phyloP scores from a whole-genome alignment of 2,329 filamentous ascomycete species.

The Colletotrichum costaricense region DNA sequence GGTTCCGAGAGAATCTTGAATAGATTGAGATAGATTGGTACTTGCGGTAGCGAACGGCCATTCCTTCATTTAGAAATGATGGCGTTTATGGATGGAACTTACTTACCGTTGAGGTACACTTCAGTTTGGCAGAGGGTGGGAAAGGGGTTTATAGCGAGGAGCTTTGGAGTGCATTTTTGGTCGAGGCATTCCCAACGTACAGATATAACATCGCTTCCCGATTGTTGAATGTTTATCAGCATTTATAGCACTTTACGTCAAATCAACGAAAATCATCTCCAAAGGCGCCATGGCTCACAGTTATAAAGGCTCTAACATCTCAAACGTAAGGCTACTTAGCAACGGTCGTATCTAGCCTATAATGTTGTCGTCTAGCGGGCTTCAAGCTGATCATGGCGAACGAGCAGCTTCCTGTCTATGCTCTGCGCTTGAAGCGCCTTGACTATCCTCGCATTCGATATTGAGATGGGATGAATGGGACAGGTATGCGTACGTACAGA shows the following conservation, averaged over 20 bases:
- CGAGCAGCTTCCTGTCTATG: neutral
- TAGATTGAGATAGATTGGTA: neutral
- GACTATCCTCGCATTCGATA: neutral
- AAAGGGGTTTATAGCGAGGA: neutral
- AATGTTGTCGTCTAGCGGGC: neutral
- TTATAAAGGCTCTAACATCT: too few relatives aligned
- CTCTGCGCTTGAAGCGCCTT: neutral
- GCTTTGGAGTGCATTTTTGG: neutral
- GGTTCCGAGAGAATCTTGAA: constrained; percentile 69
- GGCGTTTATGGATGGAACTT: neutral
- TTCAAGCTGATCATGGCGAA: too few relatives aligned
- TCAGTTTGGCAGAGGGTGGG: neutral
- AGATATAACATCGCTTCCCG: neutral
- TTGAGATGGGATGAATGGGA: neutral
- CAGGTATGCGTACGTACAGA: neutral
- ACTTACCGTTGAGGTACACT: neutral
- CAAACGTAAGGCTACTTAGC: neutral
- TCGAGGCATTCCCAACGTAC: neutral
- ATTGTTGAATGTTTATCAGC: neutral
- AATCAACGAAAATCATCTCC: neutral
- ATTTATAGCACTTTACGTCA: neutral
- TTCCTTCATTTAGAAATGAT: neutral
- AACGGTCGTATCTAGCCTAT: neutral
- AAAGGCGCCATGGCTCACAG: too few relatives aligned
- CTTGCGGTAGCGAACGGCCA: neutral